Base-by-base conservation (phyloP, 179 eudicot genomes). In the Drosera spatulata region DNA sequence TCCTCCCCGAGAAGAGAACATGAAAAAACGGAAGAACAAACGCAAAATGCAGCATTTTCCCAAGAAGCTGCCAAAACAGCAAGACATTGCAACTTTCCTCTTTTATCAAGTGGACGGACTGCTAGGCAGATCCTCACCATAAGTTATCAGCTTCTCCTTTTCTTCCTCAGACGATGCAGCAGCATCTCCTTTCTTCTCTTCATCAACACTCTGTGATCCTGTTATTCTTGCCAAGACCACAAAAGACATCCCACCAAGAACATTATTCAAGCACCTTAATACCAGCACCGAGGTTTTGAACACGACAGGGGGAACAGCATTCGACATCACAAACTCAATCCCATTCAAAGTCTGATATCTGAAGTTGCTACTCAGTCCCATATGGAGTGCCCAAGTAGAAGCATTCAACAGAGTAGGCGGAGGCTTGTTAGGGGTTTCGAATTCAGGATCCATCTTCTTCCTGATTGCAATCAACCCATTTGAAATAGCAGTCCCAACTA, bases 201-300 rank as follows among this genome's bases (percentile, higher is more conserved):
- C 63, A 55, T 7, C 71, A 3, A 72, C 81, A 8, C 80, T 75
- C 66, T 88, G 96, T 0, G 96, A 79, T 0, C 90, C 96, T 0
- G 96, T 85, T 41, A 88, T 53, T 55, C 87, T 77, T 2, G 96
- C 96, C 71, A 88, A 58, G 7, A 73, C 10, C 33, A 85, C 96
- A 62, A 88, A 88, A 4, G 96, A 70, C 89, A 85, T 71, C 6
- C 94, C 96, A 15, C 96, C 96, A 11, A 85, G 77, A 14, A 88
- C 65, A 56, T 88, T 88, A 61, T 88, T 88, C 62, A 66, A 50
- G 55, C 79, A 77, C 67, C 95, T 78, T 71, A 87, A 58, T 2
- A 67, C 82, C 6, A 83, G 68, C 33, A 85, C 89, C 0, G 79
- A 67, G 2, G 75, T 58, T 78, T 87, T 87, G 38, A 85, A 87